Conservation (phyloP, 2,329 filamentous ascomycete genomes). For the Monosporascus cannonballus region DNA sequence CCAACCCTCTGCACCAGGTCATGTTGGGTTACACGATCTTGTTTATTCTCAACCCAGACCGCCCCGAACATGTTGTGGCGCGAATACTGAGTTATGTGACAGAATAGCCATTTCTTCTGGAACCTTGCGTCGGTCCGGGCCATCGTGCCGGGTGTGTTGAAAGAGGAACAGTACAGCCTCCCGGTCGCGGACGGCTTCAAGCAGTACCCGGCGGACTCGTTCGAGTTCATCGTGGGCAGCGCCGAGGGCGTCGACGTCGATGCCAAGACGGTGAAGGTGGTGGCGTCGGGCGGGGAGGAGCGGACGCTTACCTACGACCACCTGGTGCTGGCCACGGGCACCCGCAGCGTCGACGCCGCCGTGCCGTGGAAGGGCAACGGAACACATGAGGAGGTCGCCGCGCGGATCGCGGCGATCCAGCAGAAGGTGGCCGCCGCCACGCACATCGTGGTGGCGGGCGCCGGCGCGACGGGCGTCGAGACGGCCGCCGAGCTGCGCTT, state of each 20-base stretch:
- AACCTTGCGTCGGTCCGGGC: conserved; percentile 51
- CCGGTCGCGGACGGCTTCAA: conserved; percentile 43
- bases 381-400: conserved; percentile 38
- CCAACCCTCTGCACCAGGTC: too few relatives aligned
- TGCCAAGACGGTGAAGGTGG: conserved; percentile 37
- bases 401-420: conserved; percentile 34
- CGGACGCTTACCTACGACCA: conserved; percentile 44
- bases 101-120: conserved; percentile 55
- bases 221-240: conserved; percentile 46
- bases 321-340: conserved; percentile 52
- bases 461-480: conserved; percentile 51
- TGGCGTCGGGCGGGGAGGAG: conserved; percentile 20
- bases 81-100: conserved; percentile 5
- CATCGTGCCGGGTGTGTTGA: conserved; percentile 43
- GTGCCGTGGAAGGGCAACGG: conserved; percentile 48
- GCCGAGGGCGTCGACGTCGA: conserved; percentile 35
- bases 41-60: too few relatives aligned
- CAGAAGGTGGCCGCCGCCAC: conserved; percentile 37
- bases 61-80: neutral
- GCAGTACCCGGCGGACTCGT: conserved; percentile 41
- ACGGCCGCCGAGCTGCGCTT: conserved; percentile 47
- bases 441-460: conserved; percentile 51
- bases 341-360: conserved; percentile 32
- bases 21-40: too few relatives aligned
- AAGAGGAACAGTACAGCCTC: conserved; percentile 43